Evolutionary conservation across 176 grass and related monocot genomes (phyloP).

Genomic region (Oryza glumipatula): DNA sequence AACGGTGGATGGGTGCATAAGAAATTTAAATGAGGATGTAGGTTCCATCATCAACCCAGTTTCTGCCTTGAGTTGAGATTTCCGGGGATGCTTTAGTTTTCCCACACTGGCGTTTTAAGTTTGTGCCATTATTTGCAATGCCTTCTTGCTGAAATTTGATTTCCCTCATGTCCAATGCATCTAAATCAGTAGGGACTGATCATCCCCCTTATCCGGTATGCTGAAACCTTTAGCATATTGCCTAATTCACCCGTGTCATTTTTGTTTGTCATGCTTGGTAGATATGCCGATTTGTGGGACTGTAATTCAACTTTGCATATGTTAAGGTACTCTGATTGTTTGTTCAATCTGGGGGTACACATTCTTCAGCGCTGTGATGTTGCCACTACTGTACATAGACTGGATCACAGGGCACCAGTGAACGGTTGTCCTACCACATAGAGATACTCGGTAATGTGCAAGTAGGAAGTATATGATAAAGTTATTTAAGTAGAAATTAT

Average conservation of each 20-base stretch:
- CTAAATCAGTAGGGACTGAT: neutral
- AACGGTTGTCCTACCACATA: no score
- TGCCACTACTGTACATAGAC: no score
- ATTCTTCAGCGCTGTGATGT: no score
- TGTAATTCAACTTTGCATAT: neutral
- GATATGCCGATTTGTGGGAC: no score
- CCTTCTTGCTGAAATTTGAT: neutral
- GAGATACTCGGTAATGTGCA: no score
- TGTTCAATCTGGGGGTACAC: no score
- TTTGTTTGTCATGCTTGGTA: neutral
- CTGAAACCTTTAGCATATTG: no score
- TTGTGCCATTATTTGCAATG: neutral
- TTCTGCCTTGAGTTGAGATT: slow-evolving; percentile 1
- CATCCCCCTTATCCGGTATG: neutral
- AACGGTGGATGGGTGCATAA: slow-evolving; percentile 47
- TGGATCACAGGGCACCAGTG: no score
- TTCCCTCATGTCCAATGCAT: neutral
- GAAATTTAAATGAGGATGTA: slow-evolving; percentile 38
- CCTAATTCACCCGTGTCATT: neutral
- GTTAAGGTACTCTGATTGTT: no score
- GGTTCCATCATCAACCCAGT: slow-evolving; percentile 18
- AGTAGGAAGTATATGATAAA: no score
- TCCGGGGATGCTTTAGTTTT: neutral
- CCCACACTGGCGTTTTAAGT: neutral
- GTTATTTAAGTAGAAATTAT: no score